Percentiles rank a stretch among this genome's conserved stretches.
These are phyloP conservation scores for Solanum dulcamara DNA, from an alignment of 257 asterid species.

Conservation along the genomic window DNA sequence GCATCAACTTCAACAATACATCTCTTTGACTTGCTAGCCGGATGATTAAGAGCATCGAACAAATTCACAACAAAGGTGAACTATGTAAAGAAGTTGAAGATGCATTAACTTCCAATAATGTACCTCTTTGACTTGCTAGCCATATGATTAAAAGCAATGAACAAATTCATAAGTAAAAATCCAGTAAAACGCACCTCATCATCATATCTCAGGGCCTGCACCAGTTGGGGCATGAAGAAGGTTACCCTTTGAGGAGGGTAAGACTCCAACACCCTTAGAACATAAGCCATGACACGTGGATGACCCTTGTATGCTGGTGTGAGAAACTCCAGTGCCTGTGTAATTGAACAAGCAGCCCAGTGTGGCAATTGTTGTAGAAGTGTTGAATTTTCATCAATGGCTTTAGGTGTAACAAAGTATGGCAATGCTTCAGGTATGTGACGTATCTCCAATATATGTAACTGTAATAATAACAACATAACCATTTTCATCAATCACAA, in stretches of 20 bases:
- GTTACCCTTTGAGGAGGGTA: slow-evolving; percentile 96
- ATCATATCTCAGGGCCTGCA: slow-evolving; percentile 92
- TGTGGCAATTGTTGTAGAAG: slow-evolving; percentile 96
- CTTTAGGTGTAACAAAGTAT: slow-evolving; percentile 89
- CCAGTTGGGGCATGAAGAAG: slow-evolving; percentile 99
- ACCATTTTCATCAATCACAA: neutral
- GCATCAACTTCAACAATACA: neutral
- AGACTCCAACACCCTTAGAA: slow-evolving; percentile 95
- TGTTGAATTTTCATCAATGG: slow-evolving; percentile 85
- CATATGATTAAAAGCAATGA: neutral
- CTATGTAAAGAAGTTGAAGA: neutral
- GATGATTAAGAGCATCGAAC: neutral
- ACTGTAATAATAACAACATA: slow-evolving; percentile 28
- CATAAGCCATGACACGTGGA: slow-evolving; percentile 99
- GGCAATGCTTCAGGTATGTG: slow-evolving; percentile 90
- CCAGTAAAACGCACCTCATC: slow-evolving; percentile 53
- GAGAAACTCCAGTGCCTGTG: slow-evolving; percentile 92
- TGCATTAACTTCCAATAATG: neutral
- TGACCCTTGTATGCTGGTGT: slow-evolving; percentile 96
- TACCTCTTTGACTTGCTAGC: neutral
- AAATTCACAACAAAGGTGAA: neutral
- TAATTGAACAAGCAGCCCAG: slow-evolving; percentile 98
- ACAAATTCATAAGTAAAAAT: neutral
- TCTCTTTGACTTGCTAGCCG: neutral
- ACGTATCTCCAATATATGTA: slow-evolving; percentile 73